These are phyloP conservation scores for Ceratocystis destructans DNA, from an alignment of 2,329 filamentous ascomycete species.

Conservation along the genomic window DNA sequence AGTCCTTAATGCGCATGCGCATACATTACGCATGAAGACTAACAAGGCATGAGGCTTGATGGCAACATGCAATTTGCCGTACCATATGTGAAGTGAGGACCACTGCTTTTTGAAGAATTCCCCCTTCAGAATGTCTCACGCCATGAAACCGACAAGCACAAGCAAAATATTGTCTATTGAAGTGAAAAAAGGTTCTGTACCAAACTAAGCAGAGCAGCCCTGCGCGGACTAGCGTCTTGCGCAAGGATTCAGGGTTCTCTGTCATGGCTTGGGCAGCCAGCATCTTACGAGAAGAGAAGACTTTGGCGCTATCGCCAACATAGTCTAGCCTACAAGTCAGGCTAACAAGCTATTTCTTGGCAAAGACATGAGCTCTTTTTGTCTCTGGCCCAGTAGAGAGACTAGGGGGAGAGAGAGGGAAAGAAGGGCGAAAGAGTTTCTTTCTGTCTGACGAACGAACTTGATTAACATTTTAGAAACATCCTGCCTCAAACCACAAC, in stretches of 20 bases:
- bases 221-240: neutral
- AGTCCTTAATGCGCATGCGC: neutral
- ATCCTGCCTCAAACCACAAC: neutral
- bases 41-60: neutral
- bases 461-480: neutral
- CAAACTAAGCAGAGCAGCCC: too few relatives aligned
- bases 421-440: neutral
- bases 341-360: neutral
- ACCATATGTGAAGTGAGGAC: too few relatives aligned
- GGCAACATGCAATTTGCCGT: neutral
- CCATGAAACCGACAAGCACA: too few relatives aligned
- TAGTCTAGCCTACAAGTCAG: slow-evolving; percentile 1
- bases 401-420: too few relatives aligned
- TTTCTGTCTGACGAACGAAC: neutral
- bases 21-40: neutral
- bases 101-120: too few relatives aligned
- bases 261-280: neutral
- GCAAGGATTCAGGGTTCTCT: slow-evolving; percentile 3
- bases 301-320: neutral
- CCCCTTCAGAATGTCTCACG: too few relatives aligned
- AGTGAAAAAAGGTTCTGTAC: too few relatives aligned
- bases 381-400: too few relatives aligned
- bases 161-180: too few relatives aligned
- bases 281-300: neutral
- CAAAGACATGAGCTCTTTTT: neutral